These are phyloP conservation scores for Paraurostyla sp. DNA, from an alignment of 73 alveolate species.

Conservation along the genomic window DNA sequence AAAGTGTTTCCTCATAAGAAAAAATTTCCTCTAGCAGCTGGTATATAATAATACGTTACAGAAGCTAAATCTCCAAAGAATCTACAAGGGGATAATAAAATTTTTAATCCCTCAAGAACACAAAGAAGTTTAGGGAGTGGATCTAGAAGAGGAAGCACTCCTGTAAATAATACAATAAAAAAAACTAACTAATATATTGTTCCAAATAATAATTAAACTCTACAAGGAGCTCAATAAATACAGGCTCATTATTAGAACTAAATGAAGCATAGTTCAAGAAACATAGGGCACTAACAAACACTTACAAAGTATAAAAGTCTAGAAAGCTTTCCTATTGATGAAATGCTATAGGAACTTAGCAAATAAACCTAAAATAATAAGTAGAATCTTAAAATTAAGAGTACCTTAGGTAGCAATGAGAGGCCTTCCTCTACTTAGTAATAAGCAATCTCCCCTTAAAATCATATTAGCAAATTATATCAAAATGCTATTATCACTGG, in stretches of 20 bases:
- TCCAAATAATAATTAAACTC: neutral
- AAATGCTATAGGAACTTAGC: neutral
- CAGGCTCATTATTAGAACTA: neutral
- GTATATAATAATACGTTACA: neutral
- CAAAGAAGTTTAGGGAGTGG: neutral
- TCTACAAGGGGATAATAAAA: neutral
- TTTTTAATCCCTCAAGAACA: neutral
- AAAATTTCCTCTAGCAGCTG: slow-evolving; percentile 24
- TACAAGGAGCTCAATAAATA: neutral
- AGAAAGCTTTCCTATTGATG: slow-evolving; percentile 35
- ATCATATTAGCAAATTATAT: no score
- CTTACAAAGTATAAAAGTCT: slow-evolving; percentile 8
- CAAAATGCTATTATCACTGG: no score
- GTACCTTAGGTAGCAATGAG: slow-evolving; percentile 16
- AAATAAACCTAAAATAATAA: neutral
- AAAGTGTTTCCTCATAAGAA: slow-evolving; percentile 13
- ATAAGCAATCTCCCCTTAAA: no score
- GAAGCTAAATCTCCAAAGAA: neutral
- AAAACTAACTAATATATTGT: neutral
- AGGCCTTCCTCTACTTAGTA: neutral
- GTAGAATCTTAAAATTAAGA: neutral
- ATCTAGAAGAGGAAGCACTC: neutral
- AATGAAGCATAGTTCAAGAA: neutral
- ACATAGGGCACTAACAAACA: neutral
- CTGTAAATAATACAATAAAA: neutral